Base-by-base conservation (phyloP, 768 basidiomycete genomes). In the Mycena pura region DNA sequence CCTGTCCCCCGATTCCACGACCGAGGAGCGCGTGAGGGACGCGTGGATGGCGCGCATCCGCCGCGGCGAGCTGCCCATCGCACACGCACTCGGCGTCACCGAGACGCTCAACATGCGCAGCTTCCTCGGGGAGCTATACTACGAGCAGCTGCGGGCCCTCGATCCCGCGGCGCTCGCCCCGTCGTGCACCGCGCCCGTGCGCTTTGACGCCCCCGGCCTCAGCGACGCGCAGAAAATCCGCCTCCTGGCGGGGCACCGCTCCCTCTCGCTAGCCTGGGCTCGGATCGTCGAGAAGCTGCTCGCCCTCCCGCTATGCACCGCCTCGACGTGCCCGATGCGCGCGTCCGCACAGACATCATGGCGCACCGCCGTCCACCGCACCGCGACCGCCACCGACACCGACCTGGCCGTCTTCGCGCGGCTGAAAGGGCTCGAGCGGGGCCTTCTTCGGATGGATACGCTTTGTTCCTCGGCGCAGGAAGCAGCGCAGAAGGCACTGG, bases 81-180 rank as follows among this genome's bases (percentile, higher is more conserved):
- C 27, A 0, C 27, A 28, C 10, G 52, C 51, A 7, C 25, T 61
- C 6, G 34, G 53, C 2, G 9, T n/a, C 8, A 46, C 49, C 17
- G 50, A 50, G 7, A 3, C 3, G 7, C 17, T 43, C 22, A 14
- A 13, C 2, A 39, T 52, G 36, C 45, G 51, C 13, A 22, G 10
- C 6, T 15, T 61, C 1, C 45, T 39, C 5, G 60, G 60, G 0
- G 60, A 54, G 1, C 24, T 61, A 9, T 55, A 61, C n/a, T 55
- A 48, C 21, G 17, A 39, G 5, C 60, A 54, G 28, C 60, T 61
- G n/a, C 36, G 21, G 27, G 14, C 3, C 19, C 40, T 53, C 22
- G 24, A 24, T 11, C 24, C 29, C 5, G 36, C 24, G 0, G 27
- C 15, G 1, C 1, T 13, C 10, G 45, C 15, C 9, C 17, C 17